Evolutionary conservation across 2,329 filamentous ascomycete genomes (phyloP).

Genomic region (Fusarium circinatum): DNA sequence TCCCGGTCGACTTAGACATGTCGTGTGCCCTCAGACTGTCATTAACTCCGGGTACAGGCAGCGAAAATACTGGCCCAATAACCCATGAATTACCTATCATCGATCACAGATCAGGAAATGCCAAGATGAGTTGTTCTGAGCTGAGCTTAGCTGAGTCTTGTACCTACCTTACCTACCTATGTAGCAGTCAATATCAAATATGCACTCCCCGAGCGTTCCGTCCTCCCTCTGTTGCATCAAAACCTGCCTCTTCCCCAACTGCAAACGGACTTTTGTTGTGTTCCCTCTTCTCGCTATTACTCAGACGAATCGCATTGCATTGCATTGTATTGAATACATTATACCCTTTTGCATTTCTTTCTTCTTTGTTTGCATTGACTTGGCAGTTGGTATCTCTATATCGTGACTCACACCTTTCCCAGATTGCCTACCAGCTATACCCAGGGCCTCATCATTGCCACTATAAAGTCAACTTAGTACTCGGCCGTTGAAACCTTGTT

Average conservation of each 20-base stretch:
- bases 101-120: background rate
- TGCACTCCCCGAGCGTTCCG: conserved; percentile 20
- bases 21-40: conserved; percentile 24
- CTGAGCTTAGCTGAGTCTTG: background rate
- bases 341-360: background rate
- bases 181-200: conserved; percentile 9
- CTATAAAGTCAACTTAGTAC: background rate
- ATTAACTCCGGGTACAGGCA: conserved; percentile 15
- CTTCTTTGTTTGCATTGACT: background rate
- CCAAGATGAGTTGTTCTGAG: background rate
- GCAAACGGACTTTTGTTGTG: background rate
- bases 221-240: conserved; percentile 15
- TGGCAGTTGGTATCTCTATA: background rate
- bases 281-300: background rate
- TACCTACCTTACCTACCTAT: background rate
- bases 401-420: background rate
- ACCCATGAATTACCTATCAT: background rate
- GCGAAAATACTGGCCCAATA: background rate
- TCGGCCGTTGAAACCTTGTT: background rate
- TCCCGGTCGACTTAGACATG: conserved; percentile 23
- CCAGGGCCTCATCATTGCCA: background rate
- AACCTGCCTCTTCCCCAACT: conserved; percentile 12
- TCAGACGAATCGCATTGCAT: background rate
- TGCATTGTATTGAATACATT: background rate
- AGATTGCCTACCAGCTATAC: background rate